Percentiles rank a stretch among this genome's conserved stretches.
Conservation (phyloP, 257 asterid species). For the Fraxinus pennsylvanica region DNA sequence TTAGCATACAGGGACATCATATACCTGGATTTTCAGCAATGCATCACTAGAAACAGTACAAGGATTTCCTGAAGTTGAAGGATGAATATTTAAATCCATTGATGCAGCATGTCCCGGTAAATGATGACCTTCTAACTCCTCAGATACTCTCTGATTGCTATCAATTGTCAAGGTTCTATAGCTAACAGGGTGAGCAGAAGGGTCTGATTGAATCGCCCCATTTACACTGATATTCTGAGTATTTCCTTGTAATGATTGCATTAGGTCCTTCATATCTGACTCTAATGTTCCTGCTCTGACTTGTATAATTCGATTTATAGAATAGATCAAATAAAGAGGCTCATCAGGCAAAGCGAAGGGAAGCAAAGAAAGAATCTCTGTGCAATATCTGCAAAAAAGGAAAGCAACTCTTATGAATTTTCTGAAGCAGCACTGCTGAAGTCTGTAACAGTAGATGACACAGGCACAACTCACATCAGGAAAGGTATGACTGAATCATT, state of each 20-base stretch:
- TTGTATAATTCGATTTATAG: slow-evolving; percentile 88
- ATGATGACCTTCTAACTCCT: slow-evolving; percentile 43
- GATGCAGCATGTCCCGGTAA: slow-evolving; percentile 37
- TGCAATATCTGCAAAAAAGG: slow-evolving; percentile 69
- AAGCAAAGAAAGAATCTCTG: slow-evolving; percentile 89
- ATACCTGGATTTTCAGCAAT: slow-evolving; percentile 77
- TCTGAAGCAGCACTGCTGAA: slow-evolving; percentile 1
- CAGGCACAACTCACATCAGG: slow-evolving; percentile 59
- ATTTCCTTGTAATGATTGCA: slow-evolving; percentile 64
- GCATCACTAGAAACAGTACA: slow-evolving; percentile 43
- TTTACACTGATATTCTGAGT: slow-evolving; percentile 39
- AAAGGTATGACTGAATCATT: slow-evolving; percentile 62
- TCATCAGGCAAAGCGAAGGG: slow-evolving; percentile 89
- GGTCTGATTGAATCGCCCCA: slow-evolving; percentile 42
- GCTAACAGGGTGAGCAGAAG: slow-evolving; percentile 31
- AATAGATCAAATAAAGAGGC: slow-evolving; percentile 89
- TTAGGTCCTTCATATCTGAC: slow-evolving; percentile 77
- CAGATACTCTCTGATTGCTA: slow-evolving; percentile 39
- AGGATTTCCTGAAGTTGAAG: slow-evolving; percentile 41
- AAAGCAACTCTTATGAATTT: slow-evolving; percentile 33
- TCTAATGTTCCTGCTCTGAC: slow-evolving; percentile 87
- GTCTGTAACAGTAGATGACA: slow-evolving; percentile 7
- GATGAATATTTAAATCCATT: slow-evolving; percentile 36
- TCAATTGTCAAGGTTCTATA: slow-evolving; percentile 32
- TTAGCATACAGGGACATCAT: slow-evolving; percentile 2